Conservation (phyloP, 495 filamentous ascomycete species). For the Cercophora samala region DNA sequence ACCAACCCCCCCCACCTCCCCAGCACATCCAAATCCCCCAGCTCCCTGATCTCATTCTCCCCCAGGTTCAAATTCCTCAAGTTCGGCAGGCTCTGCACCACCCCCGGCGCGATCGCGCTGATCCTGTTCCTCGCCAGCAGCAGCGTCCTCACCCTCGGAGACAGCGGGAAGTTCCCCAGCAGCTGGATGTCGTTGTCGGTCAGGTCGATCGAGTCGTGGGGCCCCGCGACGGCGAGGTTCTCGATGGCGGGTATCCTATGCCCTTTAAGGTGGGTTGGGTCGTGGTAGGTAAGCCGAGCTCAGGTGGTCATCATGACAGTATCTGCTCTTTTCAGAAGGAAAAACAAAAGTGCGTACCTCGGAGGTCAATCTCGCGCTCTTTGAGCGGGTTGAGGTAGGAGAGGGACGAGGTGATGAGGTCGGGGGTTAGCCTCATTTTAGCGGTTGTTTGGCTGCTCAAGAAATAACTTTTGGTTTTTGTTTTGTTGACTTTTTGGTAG, state of each 20-base stretch:
- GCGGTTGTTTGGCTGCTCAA: slow-evolving; percentile 1
- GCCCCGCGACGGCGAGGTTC: slow-evolving; percentile 91
- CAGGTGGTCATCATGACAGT: slow-evolving; percentile 66
- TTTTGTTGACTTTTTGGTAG: background rate
- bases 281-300: slow-evolving; percentile 51
- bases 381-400: slow-evolving; percentile 97
- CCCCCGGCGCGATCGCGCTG: slow-evolving; percentile 69
- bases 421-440: slow-evolving; percentile 88
- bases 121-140: slow-evolving; percentile 88
- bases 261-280: slow-evolving; percentile 62
- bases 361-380: slow-evolving; percentile 96
- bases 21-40: slow-evolving; percentile 86
- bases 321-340: slow-evolving; percentile 84
- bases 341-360: slow-evolving; percentile 75
- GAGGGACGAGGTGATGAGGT: slow-evolving; percentile 84
- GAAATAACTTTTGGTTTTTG: background rate
- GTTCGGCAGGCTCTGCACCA: slow-evolving; percentile 57
- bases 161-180: slow-evolving; percentile 91
- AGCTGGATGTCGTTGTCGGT: slow-evolving; percentile 95
- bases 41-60: slow-evolving; percentile 68
- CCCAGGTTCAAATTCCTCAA: slow-evolving; percentile 75
- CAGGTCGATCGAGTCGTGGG: slow-evolving; percentile 92
- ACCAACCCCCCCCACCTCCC: slow-evolving; percentile 64
- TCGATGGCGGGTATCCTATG: slow-evolving; percentile 98
- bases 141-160: slow-evolving; percentile 78